phyloP scores from a whole-genome alignment of 768 basidiomycete species.

The Hemileccinum rubropunctum region DNA sequence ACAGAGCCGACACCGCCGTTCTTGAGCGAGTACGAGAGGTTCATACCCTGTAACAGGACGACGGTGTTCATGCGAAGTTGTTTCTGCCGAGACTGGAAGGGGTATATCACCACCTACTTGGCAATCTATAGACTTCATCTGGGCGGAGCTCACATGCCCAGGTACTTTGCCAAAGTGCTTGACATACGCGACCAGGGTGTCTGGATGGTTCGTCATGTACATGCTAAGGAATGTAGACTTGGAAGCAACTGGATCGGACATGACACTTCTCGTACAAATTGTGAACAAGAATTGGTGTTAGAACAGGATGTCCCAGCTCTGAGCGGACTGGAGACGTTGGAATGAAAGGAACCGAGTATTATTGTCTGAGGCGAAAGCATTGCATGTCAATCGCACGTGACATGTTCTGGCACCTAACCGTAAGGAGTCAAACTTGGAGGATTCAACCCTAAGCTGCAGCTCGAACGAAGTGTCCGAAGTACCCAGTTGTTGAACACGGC shows the following conservation, averaged over 20 bases:
- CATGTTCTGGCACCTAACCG: too few relatives aligned
- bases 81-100: not conserved
- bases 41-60: constrained; percentile 54
- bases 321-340: too few relatives aligned
- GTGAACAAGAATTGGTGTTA: too few relatives aligned
- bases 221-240: constrained; percentile 74
- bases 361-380: too few relatives aligned
- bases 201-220: constrained; percentile 85
- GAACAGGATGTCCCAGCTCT: too few relatives aligned
- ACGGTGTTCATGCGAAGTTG: not conserved
- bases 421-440: too few relatives aligned
- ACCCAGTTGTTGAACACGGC: too few relatives aligned
- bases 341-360: too few relatives aligned
- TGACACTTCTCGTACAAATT: constrained; percentile 18
- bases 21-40: constrained; percentile 59
- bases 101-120: constrained; percentile 42
- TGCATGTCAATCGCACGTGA: too few relatives aligned
- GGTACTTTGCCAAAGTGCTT: constrained; percentile 71
- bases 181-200: constrained; percentile 82
- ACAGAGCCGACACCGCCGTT: constrained; percentile 44
- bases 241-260: constrained; percentile 72
- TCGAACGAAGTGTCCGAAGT: too few relatives aligned
- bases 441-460: too few relatives aligned
- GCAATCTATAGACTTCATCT: constrained; percentile 67
- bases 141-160: constrained; percentile 52